Evolutionary conservation across 2,329 filamentous ascomycete genomes (phyloP), one percentile per base, ranked within the genome.

Genomic region (Pseudocercospora fijiensis): DNA sequence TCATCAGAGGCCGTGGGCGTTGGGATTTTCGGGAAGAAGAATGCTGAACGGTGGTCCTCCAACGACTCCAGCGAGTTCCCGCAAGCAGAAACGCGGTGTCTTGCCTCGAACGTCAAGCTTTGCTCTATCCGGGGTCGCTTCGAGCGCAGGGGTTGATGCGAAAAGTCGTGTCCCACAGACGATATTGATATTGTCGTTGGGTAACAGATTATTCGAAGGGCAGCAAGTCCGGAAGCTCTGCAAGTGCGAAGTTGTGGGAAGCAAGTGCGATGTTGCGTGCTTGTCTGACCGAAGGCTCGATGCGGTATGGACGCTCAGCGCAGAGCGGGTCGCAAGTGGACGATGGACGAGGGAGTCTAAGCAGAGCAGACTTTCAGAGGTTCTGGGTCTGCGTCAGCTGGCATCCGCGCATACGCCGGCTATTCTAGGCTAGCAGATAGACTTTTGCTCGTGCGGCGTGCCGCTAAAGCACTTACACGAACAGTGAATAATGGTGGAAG

Each of bases 371-470:
- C 16, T 37, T 37, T 37, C 37, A 60, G 55, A 57, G 64, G 49
- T 65, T 41, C 30, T 56, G 53, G 53, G 53, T 37, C 53, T 65
- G 68, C 68, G 68, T 70, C 68, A 70, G 68, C 66, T 70, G 66
- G 64, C 62, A 64, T 62, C 45, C 66, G 68, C 64, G 64, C 62
- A 64, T 62, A 45, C 61, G 56, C 62, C 62, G 58, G 57, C 55
- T n/a, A n/a, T n/a, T n/a, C n/a, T 55, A 63, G 61, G 62, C 64
- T 65, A 65, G 67, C 61, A 65, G 63, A 67, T 68, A 68, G 64
- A 68, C 63, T 68, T 68, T 65, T 62, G 49, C 60, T 61, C 57
- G 61, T 58, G 28, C 62, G 55, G 51, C 57, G 61, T 58, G 28
- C 62, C 58, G 51, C 61, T 49, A 41, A 59, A 33, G 62, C 60